Base-by-base conservation (phyloP, 306 rosid genomes). In the Notholithocarpus densiflorus region DNA sequence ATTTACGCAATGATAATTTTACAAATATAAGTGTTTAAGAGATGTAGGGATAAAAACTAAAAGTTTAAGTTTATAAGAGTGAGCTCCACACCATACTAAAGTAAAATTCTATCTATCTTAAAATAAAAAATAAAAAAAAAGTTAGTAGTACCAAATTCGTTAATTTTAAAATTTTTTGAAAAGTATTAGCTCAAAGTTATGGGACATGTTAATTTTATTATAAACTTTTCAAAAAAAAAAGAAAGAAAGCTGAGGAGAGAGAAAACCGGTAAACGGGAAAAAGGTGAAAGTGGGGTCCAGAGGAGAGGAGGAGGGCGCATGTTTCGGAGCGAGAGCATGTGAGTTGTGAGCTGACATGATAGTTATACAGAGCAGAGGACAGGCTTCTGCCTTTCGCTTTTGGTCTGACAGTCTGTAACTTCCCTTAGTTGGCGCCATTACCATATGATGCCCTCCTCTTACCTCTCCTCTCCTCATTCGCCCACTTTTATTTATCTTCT, bases 301-400 rank as follows among this genome's bases (percentile, higher is more conserved):
- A 34, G 9, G 72, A 82, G 51, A 34, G 9, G 72, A 9, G 48
- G 2, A 12, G 24, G 20, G 55, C 79, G 71, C 75, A 74, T 76
- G 74, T 79, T 71, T 75, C 64, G 77, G 53, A 31, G 20, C 34
- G 21, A 68, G 31, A 73, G 88, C 91, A 88, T 85, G 91, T 85
- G 87, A 80, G 43, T 62, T n/a, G 32, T 68, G 21, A 20, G 43
- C 27, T 45, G 45, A 40, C 45, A 8, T 40, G 45, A 40, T 10
- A 37, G 43, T 37, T 6, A 37, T 37, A 37, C 1, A 6, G 43
- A 6, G 43, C 43, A 37, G 2, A 37, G 10, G 43, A 37, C 43
- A 40, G 45, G 3, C 45, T 37, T 37, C 10, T 37, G 0, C 45
- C 45, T 40, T 8, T 40, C 12, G 45, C 45, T 40, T 40, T 40